Base-by-base conservation (phyloP, 1,139 yeast species). In the Candida anutae region DNA sequence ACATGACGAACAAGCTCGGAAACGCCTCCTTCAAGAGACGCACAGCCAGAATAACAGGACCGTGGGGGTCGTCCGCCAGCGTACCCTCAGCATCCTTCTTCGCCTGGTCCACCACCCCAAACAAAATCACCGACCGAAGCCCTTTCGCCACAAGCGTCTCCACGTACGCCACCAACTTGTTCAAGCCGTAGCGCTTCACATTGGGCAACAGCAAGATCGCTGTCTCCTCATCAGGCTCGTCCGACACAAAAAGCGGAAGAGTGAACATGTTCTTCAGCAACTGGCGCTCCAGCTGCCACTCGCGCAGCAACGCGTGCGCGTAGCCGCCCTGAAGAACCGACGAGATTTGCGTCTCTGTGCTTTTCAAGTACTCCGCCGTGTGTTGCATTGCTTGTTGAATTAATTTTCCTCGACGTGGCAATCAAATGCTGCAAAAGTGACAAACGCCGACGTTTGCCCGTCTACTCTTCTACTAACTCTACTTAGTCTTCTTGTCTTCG, bases 11-110 rank as follows among this genome's bases (percentile, higher is more conserved):
- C 36, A 90, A 66, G 23, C 74, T 81, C 4, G 98, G 97, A 57
- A 82, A 87, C 21, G 69, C 60, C 26, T 55, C 42, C 35, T 68
- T 69, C 35, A 90, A 67, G 2, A 71, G 65, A 47, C 76, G 79
- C 44, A 83, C 78, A 16, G 90, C 81, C 36, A 55, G 68, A 40
- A 90, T 88, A 4, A 90, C 97, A 2, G 98, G 98, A 0, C 98
- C 97, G 21, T 83, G 69, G 24, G 96, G 96, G 55, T 88, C 95
- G 53, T 90, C 98, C 2, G 99, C 98, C 24, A 87, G 75, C 3
- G 95, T 73, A 12, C 96, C 99, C 26, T 65, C 65, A 6, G 69
- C 64, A 51, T 90, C 98, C 49, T 90, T 90, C 24, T 62, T 73
- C 3, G 81, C 84, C 5, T 69, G 77, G 30, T 73, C 71, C 3